phyloP scores from a whole-genome alignment of 352 stramenopile species.

The Elongisporangium prolatum region DNA sequence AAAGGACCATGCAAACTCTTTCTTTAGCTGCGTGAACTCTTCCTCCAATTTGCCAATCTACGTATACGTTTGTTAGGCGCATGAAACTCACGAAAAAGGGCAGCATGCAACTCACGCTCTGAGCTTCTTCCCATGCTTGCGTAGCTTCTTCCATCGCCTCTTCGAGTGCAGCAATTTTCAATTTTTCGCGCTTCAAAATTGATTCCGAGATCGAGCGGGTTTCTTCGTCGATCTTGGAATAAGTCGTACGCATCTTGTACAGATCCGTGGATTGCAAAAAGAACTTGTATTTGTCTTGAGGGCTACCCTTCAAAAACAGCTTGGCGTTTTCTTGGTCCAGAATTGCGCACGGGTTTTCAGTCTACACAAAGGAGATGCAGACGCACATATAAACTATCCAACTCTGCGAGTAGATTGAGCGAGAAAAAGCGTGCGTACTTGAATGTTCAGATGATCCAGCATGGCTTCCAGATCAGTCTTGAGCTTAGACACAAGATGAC shows the following conservation, averaged over 20 bases:
- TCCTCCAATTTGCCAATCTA: constrained; percentile 72
- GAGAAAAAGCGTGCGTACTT: constrained; percentile 14
- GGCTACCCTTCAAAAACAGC: constrained; percentile 94
- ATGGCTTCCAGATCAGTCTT: constrained; percentile 92
- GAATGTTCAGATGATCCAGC: constrained; percentile 92
- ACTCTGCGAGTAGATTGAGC: background rate
- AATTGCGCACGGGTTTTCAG: constrained; percentile 97
- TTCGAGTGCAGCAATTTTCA: constrained; percentile 51
- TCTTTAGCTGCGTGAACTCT: constrained; percentile 71
- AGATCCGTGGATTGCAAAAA: constrained; percentile 96
- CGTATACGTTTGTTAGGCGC: constrained; percentile 1
- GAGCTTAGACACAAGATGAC: constrained; percentile 68
- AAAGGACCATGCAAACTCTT: constrained; percentile 80
- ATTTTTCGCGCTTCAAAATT: constrained; percentile 55
- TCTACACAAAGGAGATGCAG: constrained; percentile 49
- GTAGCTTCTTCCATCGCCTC: constrained; percentile 61
- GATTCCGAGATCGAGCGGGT: constrained; percentile 57
- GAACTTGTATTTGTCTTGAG: constrained; percentile 96
- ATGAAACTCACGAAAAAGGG: background rate
- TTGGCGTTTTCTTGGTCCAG: constrained; percentile 98
- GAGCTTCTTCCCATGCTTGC: constrained; percentile 68
- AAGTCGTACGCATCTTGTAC: constrained; percentile 87
- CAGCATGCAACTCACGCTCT: constrained; percentile 37
- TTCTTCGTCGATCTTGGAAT: constrained; percentile 85
- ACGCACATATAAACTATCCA: background rate